These are phyloP conservation scores for Backusella mclennaniae DNA, from an alignment of 192 early-diverging fungal species.

Conservation along the genomic window DNA sequence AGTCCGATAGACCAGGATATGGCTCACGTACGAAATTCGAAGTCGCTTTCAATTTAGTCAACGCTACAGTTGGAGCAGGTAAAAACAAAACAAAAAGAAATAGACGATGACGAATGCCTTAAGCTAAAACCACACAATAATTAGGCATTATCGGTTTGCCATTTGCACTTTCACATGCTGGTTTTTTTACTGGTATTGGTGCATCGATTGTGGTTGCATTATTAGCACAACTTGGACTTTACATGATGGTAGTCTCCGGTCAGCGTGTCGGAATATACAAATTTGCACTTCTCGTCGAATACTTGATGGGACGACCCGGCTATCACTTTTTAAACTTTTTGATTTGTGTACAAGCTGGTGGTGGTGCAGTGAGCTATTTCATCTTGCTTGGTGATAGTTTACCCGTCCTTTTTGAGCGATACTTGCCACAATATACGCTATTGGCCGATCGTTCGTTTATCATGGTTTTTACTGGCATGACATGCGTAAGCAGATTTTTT, in stretches of 20 bases:
- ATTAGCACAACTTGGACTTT: slow-evolving; percentile 52
- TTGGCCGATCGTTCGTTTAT: slow-evolving; percentile 32
- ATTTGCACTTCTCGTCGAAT: slow-evolving; percentile 51
- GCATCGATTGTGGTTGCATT: slow-evolving; percentile 46
- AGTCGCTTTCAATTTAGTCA: slow-evolving; percentile 64
- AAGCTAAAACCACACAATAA: not conserved
- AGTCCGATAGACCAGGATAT: slow-evolving; percentile 41
- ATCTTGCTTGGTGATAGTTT: slow-evolving; percentile 52
- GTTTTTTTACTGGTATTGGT: slow-evolving; percentile 57
- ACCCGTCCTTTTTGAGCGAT: slow-evolving; percentile 37
- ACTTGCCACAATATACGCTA: slow-evolving; percentile 30
- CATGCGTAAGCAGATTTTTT: slow-evolving; percentile 17
- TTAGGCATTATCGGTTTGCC: slow-evolving; percentile 55
- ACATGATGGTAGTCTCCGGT: slow-evolving; percentile 60
- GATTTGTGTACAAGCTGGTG: slow-evolving; percentile 57
- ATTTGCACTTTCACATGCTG: slow-evolving; percentile 61
- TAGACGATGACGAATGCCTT: not conserved
- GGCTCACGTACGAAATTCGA: slow-evolving; percentile 39
- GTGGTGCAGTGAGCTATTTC: slow-evolving; percentile 62
- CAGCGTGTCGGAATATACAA: slow-evolving; percentile 55
- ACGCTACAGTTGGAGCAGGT: slow-evolving; percentile 67
- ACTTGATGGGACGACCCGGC: slow-evolving; percentile 52
- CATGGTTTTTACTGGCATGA: slow-evolving; percentile 29
- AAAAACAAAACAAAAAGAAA: slow-evolving; percentile 19
- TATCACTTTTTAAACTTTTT: slow-evolving; percentile 54